These are phyloP conservation scores for Primulina huaijiensis DNA, from an alignment of 257 asterid species.

Conservation along the genomic window DNA sequence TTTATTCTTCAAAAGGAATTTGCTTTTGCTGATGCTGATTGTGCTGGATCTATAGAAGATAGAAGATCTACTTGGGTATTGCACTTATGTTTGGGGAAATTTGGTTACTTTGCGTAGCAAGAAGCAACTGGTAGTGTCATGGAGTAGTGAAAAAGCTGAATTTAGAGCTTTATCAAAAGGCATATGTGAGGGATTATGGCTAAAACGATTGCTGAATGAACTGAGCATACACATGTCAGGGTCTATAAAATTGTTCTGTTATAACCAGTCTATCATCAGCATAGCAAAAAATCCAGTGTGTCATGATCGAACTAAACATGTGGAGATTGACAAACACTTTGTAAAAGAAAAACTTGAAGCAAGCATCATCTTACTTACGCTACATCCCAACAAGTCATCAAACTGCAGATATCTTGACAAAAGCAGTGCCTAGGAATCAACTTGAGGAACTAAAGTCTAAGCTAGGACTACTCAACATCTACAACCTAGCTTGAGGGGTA, in stretches of 20 bases:
- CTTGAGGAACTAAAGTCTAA: not conserved
- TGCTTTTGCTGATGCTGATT: not conserved
- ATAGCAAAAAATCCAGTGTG: not conserved
- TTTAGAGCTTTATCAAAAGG: not conserved
- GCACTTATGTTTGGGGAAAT: not conserved
- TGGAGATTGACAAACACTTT: not conserved
- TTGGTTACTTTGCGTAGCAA: not conserved
- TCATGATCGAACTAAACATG: not conserved
- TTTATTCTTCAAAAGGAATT: not conserved
- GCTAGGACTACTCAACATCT: too few species aligned
- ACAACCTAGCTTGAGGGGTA: not conserved
- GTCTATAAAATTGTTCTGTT: not conserved
- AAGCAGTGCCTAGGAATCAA: not conserved
- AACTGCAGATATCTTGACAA: not conserved
- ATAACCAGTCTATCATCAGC: not conserved
- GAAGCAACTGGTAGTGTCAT: not conserved
- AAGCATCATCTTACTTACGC: not conserved
- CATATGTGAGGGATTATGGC: not conserved
- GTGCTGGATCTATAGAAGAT: not conserved
- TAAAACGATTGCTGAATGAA: not conserved
- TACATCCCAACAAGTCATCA: not conserved
- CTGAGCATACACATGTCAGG: not conserved
- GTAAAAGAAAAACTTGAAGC: not conserved
- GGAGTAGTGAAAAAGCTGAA: too few species aligned
- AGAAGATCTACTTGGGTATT: not conserved